A percentile compares a stretch with the other conserved stretches of the same genome.
These are phyloP conservation scores for Rhodotorula sp. DNA, from an alignment of 1,284 basidiomycete genomes.

Conservation along the genomic window DNA sequence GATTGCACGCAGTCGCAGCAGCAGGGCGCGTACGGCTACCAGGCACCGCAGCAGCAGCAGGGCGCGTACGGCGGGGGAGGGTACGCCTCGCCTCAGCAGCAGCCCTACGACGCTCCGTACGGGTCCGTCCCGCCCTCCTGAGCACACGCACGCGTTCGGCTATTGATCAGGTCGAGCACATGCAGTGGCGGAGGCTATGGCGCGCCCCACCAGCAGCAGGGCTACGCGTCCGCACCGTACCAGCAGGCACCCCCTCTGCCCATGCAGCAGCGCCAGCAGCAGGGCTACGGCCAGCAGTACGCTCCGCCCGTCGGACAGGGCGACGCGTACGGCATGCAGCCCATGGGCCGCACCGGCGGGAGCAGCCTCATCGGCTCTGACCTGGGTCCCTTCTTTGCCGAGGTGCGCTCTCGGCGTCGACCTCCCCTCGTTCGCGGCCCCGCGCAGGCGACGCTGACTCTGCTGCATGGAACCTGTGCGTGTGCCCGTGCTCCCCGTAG, in stretches of 20 bases:
- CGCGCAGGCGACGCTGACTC: neutral
- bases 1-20: conserved; percentile 15
- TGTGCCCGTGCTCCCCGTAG: conserved; percentile 5
- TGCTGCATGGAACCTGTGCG: neutral
- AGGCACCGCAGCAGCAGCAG: conserved; percentile 13
- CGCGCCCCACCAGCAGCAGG: neutral
- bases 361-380: conserved; percentile 25
- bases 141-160: neutral
- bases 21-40: conserved; percentile 10
- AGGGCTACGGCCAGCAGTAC: neutral
- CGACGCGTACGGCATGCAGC: conserved; percentile 31
- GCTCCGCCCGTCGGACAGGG: conserved; percentile 21
- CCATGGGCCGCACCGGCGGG: conserved; percentile 19
- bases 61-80: conserved; percentile 30
- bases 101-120: neutral
- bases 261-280: conserved; percentile 3
- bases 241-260: conserved; percentile 15
- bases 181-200: neutral
- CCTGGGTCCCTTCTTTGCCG: conserved; percentile 38
- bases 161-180: neutral
- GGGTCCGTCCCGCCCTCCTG: neutral
- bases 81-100: conserved; percentile 7
- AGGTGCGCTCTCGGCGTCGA: conserved; percentile 18
- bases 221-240: conserved; percentile 4
- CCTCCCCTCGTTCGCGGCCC: neutral